phyloP scores from a whole-genome alignment of 208 protist species.

The Giardia duodenalis region DNA sequence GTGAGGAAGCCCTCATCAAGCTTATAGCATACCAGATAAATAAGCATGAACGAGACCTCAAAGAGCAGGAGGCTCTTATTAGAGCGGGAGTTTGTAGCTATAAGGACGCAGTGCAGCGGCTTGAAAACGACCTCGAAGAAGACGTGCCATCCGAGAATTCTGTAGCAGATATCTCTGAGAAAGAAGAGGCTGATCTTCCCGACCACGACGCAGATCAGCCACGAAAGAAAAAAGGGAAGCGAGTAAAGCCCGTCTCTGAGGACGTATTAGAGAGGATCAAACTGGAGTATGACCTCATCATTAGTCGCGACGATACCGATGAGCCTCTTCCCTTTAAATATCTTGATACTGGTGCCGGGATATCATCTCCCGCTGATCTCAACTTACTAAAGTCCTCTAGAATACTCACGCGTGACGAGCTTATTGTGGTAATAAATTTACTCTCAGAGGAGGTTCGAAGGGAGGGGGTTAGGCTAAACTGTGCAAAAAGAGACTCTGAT shows the following conservation, averaged over 20 bases:
- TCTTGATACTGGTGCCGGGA: neutral
- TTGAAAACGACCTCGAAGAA: neutral
- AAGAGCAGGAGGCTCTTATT: neutral
- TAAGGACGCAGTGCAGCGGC: neutral
- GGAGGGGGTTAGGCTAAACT: no score
- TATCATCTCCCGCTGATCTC: no score
- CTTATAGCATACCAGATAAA: neutral
- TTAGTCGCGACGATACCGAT: neutral
- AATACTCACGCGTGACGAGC: neutral
- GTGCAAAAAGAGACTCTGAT: conserved; percentile 31
- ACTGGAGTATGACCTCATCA: neutral
- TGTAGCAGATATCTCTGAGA: neutral
- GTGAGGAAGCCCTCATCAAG: conserved; percentile 25
- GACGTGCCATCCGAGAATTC: conserved; percentile 33
- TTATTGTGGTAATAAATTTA: neutral
- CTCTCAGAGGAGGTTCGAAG: neutral
- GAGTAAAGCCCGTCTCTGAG: neutral
- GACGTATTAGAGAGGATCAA: neutral
- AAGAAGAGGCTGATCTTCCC: neutral
- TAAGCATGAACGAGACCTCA: neutral
- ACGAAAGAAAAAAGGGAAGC: neutral
- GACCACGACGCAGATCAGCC: neutral
- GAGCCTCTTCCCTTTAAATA: neutral
- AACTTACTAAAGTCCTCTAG: neutral
- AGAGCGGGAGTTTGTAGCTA: neutral